These are phyloP conservation scores for Cyclotella kingstonii DNA, from an alignment of 108 stramenopile species.

Conservation along the genomic window DNA sequence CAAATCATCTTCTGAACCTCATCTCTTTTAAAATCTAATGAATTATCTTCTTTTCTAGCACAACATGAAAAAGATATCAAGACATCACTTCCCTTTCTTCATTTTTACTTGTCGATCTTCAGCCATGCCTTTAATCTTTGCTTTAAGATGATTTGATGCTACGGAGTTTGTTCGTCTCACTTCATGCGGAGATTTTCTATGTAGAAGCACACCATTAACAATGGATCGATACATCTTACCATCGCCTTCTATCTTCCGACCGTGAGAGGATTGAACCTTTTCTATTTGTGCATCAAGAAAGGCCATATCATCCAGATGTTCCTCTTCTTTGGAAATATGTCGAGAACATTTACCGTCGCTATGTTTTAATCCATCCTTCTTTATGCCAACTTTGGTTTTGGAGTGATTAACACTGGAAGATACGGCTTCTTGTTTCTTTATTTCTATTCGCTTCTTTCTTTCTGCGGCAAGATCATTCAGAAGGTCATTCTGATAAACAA, in stretches of 20 bases:
- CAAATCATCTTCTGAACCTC: no score
- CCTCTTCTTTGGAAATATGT: constrained; percentile 28
- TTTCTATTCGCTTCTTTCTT: constrained; percentile 45
- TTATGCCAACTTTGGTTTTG: constrained; percentile 21
- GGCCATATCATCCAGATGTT: constrained; percentile 83
- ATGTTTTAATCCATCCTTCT: constrained; percentile 53
- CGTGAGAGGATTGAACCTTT: constrained; percentile 75
- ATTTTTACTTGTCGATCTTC: constrained; percentile 63
- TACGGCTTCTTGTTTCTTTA: constrained; percentile 5
- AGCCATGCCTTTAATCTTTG: constrained; percentile 63
- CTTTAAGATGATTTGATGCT: constrained; percentile 46
- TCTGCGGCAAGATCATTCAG: constrained; percentile 64
- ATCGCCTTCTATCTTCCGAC: constrained; percentile 62
- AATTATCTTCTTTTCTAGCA: background rate
- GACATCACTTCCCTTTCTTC: constrained; percentile 11
- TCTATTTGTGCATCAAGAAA: constrained; percentile 83
- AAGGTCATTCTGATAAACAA: constrained; percentile 17
- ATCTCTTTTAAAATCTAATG: background rate
- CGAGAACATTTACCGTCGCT: constrained; percentile 30
- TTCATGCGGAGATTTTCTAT: constrained; percentile 46
- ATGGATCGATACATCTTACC: constrained; percentile 66
- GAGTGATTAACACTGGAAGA: constrained; percentile 3
- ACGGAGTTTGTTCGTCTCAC: constrained; percentile 46
- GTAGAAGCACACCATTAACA: constrained; percentile 74
- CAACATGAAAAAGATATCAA: background rate